These are phyloP conservation scores for Cucurbita pepo DNA, from an alignment of 306 rosid species.

Conservation along the genomic window DNA sequence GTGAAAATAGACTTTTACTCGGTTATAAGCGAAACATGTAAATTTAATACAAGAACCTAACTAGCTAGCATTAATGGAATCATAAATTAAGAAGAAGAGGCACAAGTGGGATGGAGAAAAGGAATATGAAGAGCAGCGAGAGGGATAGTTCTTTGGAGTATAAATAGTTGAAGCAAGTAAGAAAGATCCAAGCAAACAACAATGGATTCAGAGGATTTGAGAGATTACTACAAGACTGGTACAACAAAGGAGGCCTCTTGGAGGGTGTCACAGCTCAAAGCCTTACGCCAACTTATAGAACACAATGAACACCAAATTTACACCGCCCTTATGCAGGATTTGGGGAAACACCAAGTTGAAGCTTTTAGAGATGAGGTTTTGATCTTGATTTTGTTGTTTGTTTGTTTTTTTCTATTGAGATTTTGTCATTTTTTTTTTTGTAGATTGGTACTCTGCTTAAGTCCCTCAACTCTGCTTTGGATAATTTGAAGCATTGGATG, in stretches of 20 bases:
- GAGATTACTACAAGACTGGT: constrained; percentile 33
- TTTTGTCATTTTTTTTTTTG: background rate
- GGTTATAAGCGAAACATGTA: background rate
- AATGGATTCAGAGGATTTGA: constrained; percentile 19
- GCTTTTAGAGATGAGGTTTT: constrained; percentile 69
- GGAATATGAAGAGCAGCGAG: background rate
- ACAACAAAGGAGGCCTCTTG: constrained; percentile 50
- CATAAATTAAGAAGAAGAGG: too few species aligned
- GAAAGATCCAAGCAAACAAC: background rate
- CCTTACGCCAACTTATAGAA: constrained; percentile 17
- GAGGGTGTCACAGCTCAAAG: constrained; percentile 56
- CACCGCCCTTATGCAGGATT: constrained; percentile 43
- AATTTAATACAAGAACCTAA: background rate
- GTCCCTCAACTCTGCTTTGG: constrained; percentile 29
- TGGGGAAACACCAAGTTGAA: constrained; percentile 59
- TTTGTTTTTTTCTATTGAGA: background rate
- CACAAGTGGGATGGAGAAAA: background rate
- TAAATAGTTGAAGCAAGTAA: background rate
- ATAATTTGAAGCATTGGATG: constrained; percentile 45
- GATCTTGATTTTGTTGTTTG: background rate
- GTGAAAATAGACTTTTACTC: too few species aligned
- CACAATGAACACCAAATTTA: constrained; percentile 35
- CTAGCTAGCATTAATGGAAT: background rate
- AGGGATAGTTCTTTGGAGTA: background rate
- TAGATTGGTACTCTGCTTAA: constrained; percentile 43